Conservation (phyloP, 495 filamentous ascomycete genomes). For the Astrothelium subdiscretum region DNA sequence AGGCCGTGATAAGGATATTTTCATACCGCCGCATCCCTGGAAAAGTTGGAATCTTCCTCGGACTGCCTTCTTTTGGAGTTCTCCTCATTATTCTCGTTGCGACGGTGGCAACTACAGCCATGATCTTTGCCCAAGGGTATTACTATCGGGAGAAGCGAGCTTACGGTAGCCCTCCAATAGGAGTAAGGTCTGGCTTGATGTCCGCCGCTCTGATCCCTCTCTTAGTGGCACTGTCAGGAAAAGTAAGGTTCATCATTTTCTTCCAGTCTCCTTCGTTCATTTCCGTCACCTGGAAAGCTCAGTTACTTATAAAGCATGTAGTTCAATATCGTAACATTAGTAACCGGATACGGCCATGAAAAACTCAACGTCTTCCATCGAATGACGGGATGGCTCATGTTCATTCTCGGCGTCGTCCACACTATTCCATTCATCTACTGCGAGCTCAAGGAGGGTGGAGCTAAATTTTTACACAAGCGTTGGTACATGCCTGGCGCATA, state of each 20-base stretch:
- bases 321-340: no score
- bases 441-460: conserved; percentile 19
- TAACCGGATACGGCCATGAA: conserved; percentile 46
- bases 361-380: conserved; percentile 44
- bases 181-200: conserved; percentile 40
- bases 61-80: conserved; percentile 22
- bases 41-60: conserved; percentile 17
- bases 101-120: conserved; percentile 4
- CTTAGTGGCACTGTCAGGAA: conserved; percentile 30
- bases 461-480: background rate
- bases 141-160: conserved; percentile 29
- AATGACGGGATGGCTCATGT: conserved; percentile 43
- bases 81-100: conserved; percentile 17
- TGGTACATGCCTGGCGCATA: no score
- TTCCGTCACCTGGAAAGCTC: no score
- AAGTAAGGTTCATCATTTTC: conserved; percentile 38
- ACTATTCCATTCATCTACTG: conserved; percentile 45
- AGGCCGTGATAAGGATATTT: conserved; percentile 18
- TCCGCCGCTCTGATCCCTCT: conserved; percentile 41
- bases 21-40: conserved; percentile 25
- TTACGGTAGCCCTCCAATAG: conserved; percentile 37
- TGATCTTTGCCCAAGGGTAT: conserved; percentile 24
- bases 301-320: no score
- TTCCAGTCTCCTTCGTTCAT: no score
- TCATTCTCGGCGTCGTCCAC: conserved; percentile 41